phyloP scores from a whole-genome alignment of 2,329 filamentous ascomycete species.

The Basipetospora chlamydospora region DNA sequence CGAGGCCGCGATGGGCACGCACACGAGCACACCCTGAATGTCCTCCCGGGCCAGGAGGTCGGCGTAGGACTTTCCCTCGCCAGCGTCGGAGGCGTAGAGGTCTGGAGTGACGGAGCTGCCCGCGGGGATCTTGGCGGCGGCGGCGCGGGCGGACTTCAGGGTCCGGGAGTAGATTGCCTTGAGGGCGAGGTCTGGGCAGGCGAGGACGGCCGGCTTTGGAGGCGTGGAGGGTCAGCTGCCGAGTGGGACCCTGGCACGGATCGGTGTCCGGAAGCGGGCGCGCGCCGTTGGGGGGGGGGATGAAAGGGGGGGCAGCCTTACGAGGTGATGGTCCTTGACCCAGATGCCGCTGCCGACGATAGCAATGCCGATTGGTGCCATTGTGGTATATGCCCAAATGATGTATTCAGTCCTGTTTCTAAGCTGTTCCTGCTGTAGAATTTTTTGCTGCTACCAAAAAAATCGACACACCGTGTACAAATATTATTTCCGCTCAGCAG shows the following conservation, averaged over 20 bases:
- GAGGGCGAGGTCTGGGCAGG: conserved; percentile 32
- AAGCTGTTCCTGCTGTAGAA: no score
- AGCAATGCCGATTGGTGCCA: conserved; percentile 34
- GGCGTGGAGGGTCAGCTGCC: conserved; percentile 3
- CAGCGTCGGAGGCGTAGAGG: conserved; percentile 43
- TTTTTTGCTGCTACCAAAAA: no score
- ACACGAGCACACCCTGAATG: conserved; percentile 39
- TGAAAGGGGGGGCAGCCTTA: conserved; percentile 14
- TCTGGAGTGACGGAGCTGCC: conserved; percentile 17
- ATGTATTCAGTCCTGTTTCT: no score
- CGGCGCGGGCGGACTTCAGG: conserved; percentile 39
- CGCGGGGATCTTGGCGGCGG: conserved; percentile 20
- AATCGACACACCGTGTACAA: no score
- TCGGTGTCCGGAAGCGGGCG: no score
- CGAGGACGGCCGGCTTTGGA: conserved; percentile 39
- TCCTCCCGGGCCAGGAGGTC: conserved; percentile 40
- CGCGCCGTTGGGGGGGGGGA: no score
- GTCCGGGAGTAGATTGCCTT: conserved; percentile 54
- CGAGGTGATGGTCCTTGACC: conserved; percentile 41
- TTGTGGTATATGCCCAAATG: conserved; percentile 9
- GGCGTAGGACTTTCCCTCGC: conserved; percentile 27
- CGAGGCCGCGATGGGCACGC: conserved; percentile 46
- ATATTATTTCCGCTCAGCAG: no score
- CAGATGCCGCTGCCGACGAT: conserved; percentile 50
- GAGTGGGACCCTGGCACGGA: no score